phyloP scores from a whole-genome alignment of 805 yeast genomes.

The Candida hungchunana region DNA sequence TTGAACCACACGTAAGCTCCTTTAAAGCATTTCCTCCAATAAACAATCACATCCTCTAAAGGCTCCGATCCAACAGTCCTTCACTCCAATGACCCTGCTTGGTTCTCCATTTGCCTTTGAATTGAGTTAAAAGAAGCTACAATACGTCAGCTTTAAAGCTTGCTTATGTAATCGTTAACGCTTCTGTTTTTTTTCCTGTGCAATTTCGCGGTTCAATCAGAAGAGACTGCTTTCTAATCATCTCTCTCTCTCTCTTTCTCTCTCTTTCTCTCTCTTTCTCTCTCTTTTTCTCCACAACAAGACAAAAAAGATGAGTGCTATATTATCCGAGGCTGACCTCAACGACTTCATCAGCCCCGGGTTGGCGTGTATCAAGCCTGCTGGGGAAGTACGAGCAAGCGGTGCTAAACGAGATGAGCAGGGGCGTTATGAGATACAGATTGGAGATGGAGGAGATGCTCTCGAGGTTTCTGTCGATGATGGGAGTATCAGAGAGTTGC shows the following conservation, averaged over 20 bases:
- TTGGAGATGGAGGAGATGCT: slow-evolving; percentile 55
- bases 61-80: too few relatives aligned
- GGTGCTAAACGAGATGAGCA: slow-evolving; percentile 14
- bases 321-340: slow-evolving; percentile 82
- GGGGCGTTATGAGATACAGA: slow-evolving; percentile 47
- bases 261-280: too few relatives aligned
- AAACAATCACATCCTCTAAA: too few relatives aligned
- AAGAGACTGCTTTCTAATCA: slow-evolving; percentile 9
- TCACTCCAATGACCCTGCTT: too few relatives aligned
- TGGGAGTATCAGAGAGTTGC: slow-evolving; percentile 39
- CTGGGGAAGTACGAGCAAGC: slow-evolving; percentile 38
- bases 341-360: slow-evolving; percentile 96
- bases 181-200: slow-evolving; percentile 3
- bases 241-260: background rate
- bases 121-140: too few relatives aligned
- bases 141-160: too few relatives aligned
- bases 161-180: too few relatives aligned
- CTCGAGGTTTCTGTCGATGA: slow-evolving; percentile 66
- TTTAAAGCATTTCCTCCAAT: too few relatives aligned
- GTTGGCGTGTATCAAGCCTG: slow-evolving; percentile 90
- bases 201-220: too few relatives aligned
- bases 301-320: slow-evolving; percentile 83
- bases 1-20: too few relatives aligned
- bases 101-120: too few relatives aligned
- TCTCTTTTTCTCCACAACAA: too few relatives aligned